Percentiles rank a stretch among this genome's conserved stretches.
Evolutionary conservation across 2,329 filamentous ascomycete species (phyloP).

Genomic region (Penicillium sp.): DNA sequence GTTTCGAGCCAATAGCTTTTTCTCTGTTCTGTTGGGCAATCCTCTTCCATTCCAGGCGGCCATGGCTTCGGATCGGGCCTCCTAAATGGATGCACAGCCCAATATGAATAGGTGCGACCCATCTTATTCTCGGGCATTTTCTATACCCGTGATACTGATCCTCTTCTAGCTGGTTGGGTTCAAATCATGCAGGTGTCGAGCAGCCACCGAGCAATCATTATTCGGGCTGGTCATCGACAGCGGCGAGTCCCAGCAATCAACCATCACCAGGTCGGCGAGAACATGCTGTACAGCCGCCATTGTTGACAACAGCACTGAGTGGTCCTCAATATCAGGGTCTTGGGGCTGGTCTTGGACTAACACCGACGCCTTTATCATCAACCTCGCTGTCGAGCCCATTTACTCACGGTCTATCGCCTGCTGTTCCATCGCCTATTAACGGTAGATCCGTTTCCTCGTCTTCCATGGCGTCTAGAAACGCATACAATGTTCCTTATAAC

Average conservation of each 20-base stretch:
- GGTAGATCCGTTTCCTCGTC: constrained; percentile 37
- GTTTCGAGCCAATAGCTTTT: constrained; percentile 14
- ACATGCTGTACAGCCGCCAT: constrained; percentile 43
- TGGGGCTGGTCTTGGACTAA: constrained; percentile 26
- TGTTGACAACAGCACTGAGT: constrained; percentile 43
- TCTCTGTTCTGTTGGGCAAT: constrained; percentile 12
- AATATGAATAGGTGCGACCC: constrained; percentile 40
- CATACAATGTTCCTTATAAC: constrained; percentile 48
- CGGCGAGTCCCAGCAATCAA: constrained; percentile 32
- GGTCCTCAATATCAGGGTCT: constrained; percentile 38
- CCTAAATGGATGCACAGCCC: constrained; percentile 27
- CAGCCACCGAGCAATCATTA: constrained; percentile 30
- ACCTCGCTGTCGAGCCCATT: constrained; percentile 47
- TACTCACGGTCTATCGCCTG: constrained; percentile 39
- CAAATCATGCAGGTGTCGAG: constrained; percentile 35
- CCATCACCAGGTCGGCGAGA: constrained; percentile 42
- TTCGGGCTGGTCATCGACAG: constrained; percentile 33
- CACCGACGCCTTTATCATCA: constrained; percentile 42
- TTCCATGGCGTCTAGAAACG: constrained; percentile 45
- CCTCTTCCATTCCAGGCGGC: constrained; percentile 19
- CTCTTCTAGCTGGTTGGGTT: constrained; percentile 32
- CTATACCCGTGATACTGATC: constrained; percentile 23
- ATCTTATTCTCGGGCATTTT: neutral
- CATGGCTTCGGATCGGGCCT: constrained; percentile 32
- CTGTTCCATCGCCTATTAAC: constrained; percentile 37